Conservation (phyloP, 2,329 filamentous ascomycete species). For the Neonectria coccinea region DNA sequence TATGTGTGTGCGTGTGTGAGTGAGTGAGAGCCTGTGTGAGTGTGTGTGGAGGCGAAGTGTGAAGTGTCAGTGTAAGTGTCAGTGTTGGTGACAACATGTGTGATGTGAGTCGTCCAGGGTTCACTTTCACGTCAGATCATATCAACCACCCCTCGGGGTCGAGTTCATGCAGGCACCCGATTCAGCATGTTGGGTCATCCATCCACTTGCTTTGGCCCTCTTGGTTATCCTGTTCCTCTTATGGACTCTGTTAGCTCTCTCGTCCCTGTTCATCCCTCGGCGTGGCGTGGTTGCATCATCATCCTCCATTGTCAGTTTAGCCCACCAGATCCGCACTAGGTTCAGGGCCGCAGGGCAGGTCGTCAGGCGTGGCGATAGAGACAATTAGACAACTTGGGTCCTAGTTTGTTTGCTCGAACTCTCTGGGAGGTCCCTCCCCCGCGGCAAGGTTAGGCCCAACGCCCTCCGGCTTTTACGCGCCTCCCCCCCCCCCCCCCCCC, state of each 20-base stretch:
- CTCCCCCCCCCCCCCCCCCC: too few species aligned
- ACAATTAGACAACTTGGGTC: too few species aligned
- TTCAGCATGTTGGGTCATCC: constrained; percentile 12
- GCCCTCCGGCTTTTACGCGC: background rate
- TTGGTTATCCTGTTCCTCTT: background rate
- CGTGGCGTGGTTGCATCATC: constrained; percentile 7
- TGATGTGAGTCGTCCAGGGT: constrained; percentile 23
- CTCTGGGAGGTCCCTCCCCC: constrained; percentile 2
- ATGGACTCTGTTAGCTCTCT: background rate
- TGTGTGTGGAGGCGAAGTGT: constrained; percentile 1
- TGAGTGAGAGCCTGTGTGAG: background rate
- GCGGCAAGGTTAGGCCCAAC: background rate
- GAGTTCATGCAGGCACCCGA: constrained; percentile 42
- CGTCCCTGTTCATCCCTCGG: constrained; percentile 3
- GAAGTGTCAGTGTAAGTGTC: background rate
- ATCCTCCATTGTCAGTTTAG: constrained; percentile 26
- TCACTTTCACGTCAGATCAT: constrained; percentile 4
- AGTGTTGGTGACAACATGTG: background rate
- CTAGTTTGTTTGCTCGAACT: background rate
- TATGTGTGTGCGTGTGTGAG: background rate
- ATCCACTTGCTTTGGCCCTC: background rate
- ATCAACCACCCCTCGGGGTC: constrained; percentile 36
- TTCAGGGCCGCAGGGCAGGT: constrained; percentile 23
- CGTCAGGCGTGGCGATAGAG: constrained; percentile 25
- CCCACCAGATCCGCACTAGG: constrained; percentile 33